Base-by-base conservation (phyloP, 306 rosid genomes). In the Gastrolobium villosum region DNA sequence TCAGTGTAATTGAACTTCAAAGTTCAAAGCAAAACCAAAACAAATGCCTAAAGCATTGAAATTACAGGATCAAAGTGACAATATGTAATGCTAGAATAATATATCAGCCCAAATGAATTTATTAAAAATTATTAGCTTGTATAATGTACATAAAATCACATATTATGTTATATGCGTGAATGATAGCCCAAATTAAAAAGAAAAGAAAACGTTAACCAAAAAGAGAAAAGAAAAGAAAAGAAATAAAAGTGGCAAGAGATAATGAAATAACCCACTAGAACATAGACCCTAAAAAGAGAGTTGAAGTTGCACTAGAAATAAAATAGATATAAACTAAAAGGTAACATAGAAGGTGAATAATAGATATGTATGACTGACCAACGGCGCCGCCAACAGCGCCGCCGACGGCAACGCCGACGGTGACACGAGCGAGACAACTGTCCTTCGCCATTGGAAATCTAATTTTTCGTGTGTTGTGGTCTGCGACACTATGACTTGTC, bases 311-410 rank as follows among this genome's bases (percentile, higher is more conserved):
- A 39, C 3, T 28, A 13, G 65, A 60, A 60, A 32, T 10, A 10
- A 15, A 59, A 10, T 4, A 28, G 13, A 54, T 1, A 65, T 32
- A 4, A 45, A 54, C 9, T 3, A 48, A 9, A 28, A 15, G 13
- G 35, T 10, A 20, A 26, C 1, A 44, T 31, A 40, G 10, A 48
- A 5, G 26, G 28, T 2, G 26, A 8, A 35, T 34, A 69, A 6
- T 0, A 52, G 32, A 15, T 14, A 20, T 53, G 50, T 1, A 13
- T 3, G 65, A 63, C 70, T 62, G 64, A 91, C 97, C 97, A 5
- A 92, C 91, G 26, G 92, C 97, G 37, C 93, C 92, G 6, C 97
- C 94, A 0, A 89, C 84, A 5, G 94, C 97, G 5, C 90, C 94
- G 28, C 97, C 97, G 40, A 89, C 80, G 9, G 90, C 93, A n/a